A percentile compares a stretch with the other conserved stretches of the same genome.
These are phyloP conservation scores for Yarrowia keelungensis DNA, from an alignment of 805 yeast species.

Conservation along the genomic window DNA sequence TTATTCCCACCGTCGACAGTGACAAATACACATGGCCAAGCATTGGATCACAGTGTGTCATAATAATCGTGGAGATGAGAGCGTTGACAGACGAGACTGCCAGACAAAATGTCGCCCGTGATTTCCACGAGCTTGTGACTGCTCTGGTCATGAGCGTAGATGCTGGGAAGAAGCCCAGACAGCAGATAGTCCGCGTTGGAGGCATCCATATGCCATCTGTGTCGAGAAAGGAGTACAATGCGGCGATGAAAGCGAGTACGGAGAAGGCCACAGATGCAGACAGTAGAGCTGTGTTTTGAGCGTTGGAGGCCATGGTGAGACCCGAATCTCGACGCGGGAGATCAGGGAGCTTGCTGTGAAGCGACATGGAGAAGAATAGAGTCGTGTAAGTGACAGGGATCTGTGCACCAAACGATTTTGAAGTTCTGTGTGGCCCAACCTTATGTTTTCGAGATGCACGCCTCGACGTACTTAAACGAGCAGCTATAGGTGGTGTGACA, in stretches of 20 bases:
- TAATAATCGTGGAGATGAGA: constrained; percentile 4
- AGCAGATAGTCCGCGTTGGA: not conserved
- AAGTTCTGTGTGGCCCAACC: constrained; percentile 5
- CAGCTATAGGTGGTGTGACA: too few species aligned
- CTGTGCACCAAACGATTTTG: not conserved
- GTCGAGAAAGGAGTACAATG: constrained; percentile 16
- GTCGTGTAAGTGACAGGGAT: constrained; percentile 6
- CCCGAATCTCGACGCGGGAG: too few species aligned
- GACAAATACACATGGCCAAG: constrained; percentile 1
- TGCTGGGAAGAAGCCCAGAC: constrained; percentile 19
- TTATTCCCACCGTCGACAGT: constrained; percentile 1
- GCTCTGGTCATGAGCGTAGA: not conserved
- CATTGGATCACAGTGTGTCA: not conserved
- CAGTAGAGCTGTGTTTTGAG: not conserved
- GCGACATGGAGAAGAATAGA: constrained; percentile 11
- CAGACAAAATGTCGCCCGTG: not conserved
- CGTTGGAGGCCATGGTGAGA: not conserved
- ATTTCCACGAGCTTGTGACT: constrained; percentile 9
- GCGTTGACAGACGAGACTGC: constrained; percentile 13
- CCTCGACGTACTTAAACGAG: too few species aligned
- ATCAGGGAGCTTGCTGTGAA: not conserved
- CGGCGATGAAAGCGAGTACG: not conserved
- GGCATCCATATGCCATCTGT: not conserved
- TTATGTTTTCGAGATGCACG: not conserved
- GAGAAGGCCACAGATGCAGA: constrained; percentile 3